Evolutionary conservation across 768 basidiomycete species (phyloP).

Genomic region (Suillus weaverae): DNA sequence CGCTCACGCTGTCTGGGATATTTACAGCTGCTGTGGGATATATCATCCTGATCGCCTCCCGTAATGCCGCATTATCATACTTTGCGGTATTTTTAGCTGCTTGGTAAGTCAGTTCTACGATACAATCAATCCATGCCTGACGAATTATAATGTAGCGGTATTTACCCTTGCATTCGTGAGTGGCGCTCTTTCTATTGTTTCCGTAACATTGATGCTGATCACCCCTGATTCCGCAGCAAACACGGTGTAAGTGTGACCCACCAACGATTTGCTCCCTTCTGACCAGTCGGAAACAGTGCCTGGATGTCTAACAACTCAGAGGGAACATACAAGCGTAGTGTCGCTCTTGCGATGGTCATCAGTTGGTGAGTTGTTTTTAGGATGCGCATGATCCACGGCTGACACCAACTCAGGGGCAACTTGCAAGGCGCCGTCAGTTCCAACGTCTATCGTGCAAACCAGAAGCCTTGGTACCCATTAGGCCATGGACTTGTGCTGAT

Average conservation of each 20-base stretch:
- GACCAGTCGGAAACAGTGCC: slow-evolving; percentile 31
- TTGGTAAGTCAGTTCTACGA: slow-evolving; percentile 41
- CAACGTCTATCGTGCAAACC: slow-evolving; percentile 69
- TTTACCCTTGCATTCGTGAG: slow-evolving; percentile 74
- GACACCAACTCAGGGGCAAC: slow-evolving; percentile 50
- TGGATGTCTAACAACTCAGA: slow-evolving; percentile 73
- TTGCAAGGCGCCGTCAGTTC: slow-evolving; percentile 77
- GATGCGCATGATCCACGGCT: neutral
- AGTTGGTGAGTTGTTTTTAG: slow-evolving; percentile 45
- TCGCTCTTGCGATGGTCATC: slow-evolving; percentile 69
- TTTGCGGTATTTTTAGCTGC: slow-evolving; percentile 72
- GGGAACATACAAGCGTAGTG: slow-evolving; percentile 74
- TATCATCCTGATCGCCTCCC: slow-evolving; percentile 65
- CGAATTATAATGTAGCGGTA: slow-evolving; percentile 46
- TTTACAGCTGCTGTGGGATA: slow-evolving; percentile 57
- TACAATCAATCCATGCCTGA: neutral
- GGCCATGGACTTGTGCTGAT: slow-evolving; percentile 64
- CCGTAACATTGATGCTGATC: neutral
- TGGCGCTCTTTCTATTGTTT: slow-evolving; percentile 8
- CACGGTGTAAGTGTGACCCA: slow-evolving; percentile 44
- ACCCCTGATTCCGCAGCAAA: slow-evolving; percentile 45
- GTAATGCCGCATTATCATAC: slow-evolving; percentile 65
- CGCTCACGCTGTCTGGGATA: slow-evolving; percentile 7
- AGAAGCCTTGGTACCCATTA: slow-evolving; percentile 68
- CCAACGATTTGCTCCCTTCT: neutral